Evolutionary conservation across 2,329 filamentous ascomycete species (phyloP), one percentile per base, ranked within the genome.

Genomic region (Metarhizium album): DNA sequence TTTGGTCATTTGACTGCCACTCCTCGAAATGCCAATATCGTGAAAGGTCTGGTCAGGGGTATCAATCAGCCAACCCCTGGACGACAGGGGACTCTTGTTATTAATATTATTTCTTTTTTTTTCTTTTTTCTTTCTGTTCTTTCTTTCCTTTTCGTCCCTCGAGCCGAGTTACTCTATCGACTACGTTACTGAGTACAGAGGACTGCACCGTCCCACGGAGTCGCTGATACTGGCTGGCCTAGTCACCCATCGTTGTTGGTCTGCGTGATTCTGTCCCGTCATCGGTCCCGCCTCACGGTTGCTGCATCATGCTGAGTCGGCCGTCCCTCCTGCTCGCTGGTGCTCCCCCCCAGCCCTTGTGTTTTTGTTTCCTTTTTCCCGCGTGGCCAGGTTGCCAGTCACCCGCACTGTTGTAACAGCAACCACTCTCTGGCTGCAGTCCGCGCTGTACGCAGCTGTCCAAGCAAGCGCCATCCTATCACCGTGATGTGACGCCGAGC

Each of bases 351-450:
- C 46, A 51, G 45, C 18, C 50, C 45, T 43, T 37, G 6, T 4
- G 4, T 16, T 45, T 27, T 22, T 29, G 47, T 18, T 4, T 1
- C 5, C 43, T 51, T 48, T 13, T 48, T 48, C 31, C 18, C 7
- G 6, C n/a, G 8, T 48, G 42, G 35, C 45, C 14, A 38, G 13
- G 31, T 22, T 18, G 9, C 27, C 42, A 31, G 23, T 49, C 42
- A 49, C 50, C 20, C 42, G 50, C 50, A 46, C 49, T 46, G 50
- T 48, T 46, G 46, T 48, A 52, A 43, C 37, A 43, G 49, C 49
- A 43, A 51, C 45, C 49, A 51, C 49, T 50, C 31, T 24, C 33
- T 16, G 20, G 8, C 13, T 31, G 37, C 50, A 51, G 45, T 22
- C 16, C 24, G 16, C 31, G 31, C 18, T 27, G 50, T 22, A n/a